These are phyloP conservation scores for Ceratocystis cacaofunesta DNA, from an alignment of 2,329 filamentous ascomycete species.

Conservation along the genomic window DNA sequence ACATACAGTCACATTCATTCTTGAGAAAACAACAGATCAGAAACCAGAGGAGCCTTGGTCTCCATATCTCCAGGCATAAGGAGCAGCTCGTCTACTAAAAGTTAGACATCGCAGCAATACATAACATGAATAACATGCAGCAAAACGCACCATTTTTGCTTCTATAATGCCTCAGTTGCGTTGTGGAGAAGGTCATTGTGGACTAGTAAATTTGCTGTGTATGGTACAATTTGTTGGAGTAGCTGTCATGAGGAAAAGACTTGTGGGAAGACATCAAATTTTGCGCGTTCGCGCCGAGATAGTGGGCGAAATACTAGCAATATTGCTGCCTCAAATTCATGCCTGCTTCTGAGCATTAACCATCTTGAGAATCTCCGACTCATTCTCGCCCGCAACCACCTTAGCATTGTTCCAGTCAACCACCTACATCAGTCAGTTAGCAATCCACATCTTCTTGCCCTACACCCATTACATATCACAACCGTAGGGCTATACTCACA, in stretches of 20 bases:
- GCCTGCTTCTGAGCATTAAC: constrained; percentile 37
- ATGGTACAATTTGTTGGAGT: neutral
- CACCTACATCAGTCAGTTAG: constrained; percentile 27
- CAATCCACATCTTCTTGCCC: neutral
- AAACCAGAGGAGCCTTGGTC: neutral
- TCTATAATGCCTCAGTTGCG: neutral
- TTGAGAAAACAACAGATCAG: neutral
- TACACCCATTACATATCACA: neutral
- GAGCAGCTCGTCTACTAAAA: constrained; percentile 1
- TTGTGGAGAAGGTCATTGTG: neutral
- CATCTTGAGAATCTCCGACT: constrained; percentile 80
- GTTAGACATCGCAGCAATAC: neutral
- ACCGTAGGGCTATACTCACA: constrained; percentile 35
- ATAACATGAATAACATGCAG: neutral
- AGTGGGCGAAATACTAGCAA: neutral
- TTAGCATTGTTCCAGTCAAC: constrained; percentile 93
- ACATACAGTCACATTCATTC: neutral
- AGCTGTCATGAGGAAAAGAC: neutral
- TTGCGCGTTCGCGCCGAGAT: neutral
- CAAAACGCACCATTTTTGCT: neutral
- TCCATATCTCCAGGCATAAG: neutral
- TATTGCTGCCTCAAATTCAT: neutral
- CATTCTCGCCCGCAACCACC: constrained; percentile 60
- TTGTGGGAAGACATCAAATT: neutral
- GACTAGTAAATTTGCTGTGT: neutral